phyloP scores from a whole-genome alignment of 305 asterid genomes.

The Fraxinus floribunda region DNA sequence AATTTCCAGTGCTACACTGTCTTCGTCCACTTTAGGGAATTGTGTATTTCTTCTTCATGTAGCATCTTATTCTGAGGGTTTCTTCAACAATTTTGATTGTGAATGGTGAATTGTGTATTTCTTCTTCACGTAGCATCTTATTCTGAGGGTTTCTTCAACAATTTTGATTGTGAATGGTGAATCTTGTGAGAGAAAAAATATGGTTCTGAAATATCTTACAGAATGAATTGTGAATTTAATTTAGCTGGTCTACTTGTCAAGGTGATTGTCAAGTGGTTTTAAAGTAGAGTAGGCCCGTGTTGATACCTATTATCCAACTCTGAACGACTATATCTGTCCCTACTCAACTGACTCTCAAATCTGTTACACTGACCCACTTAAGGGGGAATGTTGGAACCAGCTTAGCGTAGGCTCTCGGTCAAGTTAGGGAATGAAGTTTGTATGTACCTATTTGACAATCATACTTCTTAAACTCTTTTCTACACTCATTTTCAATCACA shows the following conservation, averaged over 20 bases:
- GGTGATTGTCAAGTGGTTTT: background rate
- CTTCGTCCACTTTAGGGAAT: background rate
- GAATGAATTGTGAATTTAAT: background rate
- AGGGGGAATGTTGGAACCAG: background rate
- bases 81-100: background rate
- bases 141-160: background rate
- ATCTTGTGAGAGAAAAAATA: background rate
- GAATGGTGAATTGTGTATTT: too few species aligned
- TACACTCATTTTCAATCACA: too few species aligned
- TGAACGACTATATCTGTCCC: background rate
- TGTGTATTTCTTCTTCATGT: background rate
- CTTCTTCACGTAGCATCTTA: too few species aligned
- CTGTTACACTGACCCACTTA: background rate
- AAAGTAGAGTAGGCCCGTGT: background rate
- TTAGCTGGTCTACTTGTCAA: background rate
- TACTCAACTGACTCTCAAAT: background rate
- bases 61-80: background rate
- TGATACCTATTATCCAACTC: background rate
- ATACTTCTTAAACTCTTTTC: too few species aligned
- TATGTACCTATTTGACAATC: too few species aligned
- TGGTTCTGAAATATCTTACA: background rate
- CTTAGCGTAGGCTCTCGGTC: background rate
- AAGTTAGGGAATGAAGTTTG: background rate
- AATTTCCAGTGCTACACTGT: background rate
- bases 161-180: background rate